These are phyloP conservation scores for Verticillium nonalfalfae DNA, from an alignment of 2,329 filamentous ascomycete species.

Conservation along the genomic window DNA sequence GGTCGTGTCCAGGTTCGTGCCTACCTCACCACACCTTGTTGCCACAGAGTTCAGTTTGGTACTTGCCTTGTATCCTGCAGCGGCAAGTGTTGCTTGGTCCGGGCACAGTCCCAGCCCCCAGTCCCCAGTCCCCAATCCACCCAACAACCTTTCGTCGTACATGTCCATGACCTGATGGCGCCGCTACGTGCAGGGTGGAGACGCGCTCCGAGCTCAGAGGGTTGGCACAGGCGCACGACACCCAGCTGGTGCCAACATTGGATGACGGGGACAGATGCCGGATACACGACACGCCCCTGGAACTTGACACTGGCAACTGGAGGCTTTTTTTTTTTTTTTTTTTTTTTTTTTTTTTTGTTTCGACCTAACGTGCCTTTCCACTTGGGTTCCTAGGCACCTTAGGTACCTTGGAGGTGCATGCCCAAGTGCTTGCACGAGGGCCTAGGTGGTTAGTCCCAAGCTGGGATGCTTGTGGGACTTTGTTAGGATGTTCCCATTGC, in stretches of 20 bases:
- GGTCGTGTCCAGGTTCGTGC: no score
- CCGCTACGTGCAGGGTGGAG: background rate
- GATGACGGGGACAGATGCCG: background rate
- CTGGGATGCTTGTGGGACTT: background rate
- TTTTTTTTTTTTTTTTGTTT: no score
- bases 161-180: background rate
- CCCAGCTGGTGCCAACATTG: background rate
- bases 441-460: background rate
- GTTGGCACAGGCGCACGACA: background rate
- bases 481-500: background rate
- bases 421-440: no score
- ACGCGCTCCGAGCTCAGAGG: background rate
- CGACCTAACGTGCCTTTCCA: background rate
- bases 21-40: no score
- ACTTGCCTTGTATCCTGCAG: no score
- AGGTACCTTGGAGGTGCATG: no score
- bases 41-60: no score
- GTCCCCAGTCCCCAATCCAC: background rate
- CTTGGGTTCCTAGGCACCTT: no score
- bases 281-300: background rate
- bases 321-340: background rate
- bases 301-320: background rate
- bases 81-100: no score
- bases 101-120: no score
- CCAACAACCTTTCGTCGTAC: background rate